These are phyloP conservation scores for Phytopythium oedochilum DNA, from an alignment of 352 stramenopile species.

Conservation along the genomic window DNA sequence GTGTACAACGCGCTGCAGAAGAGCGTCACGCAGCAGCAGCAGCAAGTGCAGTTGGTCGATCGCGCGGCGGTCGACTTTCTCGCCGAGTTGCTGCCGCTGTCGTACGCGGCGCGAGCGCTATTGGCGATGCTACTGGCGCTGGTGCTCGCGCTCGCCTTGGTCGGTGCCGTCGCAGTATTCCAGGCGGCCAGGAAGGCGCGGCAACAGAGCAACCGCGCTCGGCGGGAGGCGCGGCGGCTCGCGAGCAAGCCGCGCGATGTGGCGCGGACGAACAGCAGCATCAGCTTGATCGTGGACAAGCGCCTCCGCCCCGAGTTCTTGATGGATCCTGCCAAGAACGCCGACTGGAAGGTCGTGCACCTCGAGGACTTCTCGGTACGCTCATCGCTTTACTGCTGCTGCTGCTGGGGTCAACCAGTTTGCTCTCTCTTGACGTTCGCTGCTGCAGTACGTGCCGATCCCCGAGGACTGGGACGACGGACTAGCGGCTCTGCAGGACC, in stretches of 20 bases:
- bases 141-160: not conserved
- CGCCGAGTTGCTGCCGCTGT: too few species aligned
- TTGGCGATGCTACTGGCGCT: not conserved
- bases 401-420: not conserved
- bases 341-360: conserved; percentile 26
- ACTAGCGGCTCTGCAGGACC: conserved; percentile 28
- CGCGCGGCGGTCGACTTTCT: too few species aligned
- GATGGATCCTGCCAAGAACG: conserved; percentile 14
- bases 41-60: conserved; percentile 54
- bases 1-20: conserved; percentile 74
- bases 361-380: conserved; percentile 22
- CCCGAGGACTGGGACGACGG: conserved; percentile 30
- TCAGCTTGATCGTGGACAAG: conserved; percentile 6
- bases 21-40: conserved; percentile 66
- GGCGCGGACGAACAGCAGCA: not conserved
- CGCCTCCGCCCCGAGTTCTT: conserved; percentile 11
- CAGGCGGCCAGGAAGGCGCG: not conserved
- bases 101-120: not conserved
- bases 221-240: not conserved
- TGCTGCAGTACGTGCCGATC: conserved; percentile 14
- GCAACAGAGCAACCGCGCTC: not conserved
- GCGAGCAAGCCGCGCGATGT: not conserved
- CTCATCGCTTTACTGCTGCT: not conserved
- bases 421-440: not conserved
- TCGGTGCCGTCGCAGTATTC: not conserved